These are phyloP conservation scores for Penicillium palitans DNA, from an alignment of 2,329 filamentous ascomycete genomes.

Conservation along the genomic window DNA sequence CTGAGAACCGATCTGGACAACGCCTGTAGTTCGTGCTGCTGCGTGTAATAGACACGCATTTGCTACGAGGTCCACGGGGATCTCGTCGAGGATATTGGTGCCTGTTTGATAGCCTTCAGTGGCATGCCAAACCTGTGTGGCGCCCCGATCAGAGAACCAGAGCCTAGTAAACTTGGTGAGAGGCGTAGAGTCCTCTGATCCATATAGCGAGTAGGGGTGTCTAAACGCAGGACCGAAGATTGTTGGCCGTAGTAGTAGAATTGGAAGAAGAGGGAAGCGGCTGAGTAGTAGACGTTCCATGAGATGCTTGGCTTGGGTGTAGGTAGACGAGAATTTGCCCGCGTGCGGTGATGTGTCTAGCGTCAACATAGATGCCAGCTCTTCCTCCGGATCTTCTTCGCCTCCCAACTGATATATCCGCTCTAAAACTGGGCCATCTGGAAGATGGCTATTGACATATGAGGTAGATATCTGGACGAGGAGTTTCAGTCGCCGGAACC, in stretches of 20 bases:
- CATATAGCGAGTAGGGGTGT: constrained; percentile 34
- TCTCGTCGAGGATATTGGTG: constrained; percentile 34
- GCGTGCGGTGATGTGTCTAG: constrained; percentile 19
- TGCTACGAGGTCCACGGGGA: constrained; percentile 37
- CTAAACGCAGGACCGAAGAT: constrained; percentile 34
- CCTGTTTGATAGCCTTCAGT: constrained; percentile 30
- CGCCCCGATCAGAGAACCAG: constrained; percentile 27
- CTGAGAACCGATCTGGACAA: constrained; percentile 33
- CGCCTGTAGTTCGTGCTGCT: constrained; percentile 31
- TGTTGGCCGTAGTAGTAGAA: constrained; percentile 33
- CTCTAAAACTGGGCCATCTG: constrained; percentile 32
- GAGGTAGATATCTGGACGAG: constrained; percentile 35
- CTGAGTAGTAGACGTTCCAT: constrained; percentile 33
- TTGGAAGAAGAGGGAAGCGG: constrained; percentile 30
- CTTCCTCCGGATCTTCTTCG: constrained; percentile 32
- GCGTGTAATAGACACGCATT: constrained; percentile 35
- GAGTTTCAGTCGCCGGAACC: constrained; percentile 30
- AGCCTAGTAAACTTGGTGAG: constrained; percentile 33
- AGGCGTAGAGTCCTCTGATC: constrained; percentile 33
- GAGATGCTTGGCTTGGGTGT: constrained; percentile 35
- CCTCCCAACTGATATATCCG: constrained; percentile 26
- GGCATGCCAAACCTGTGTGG: constrained; percentile 34
- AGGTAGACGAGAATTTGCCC: constrained; percentile 30
- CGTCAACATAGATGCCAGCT: constrained; percentile 26
- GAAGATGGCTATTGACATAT: constrained; percentile 35